Conservation (phyloP, 192 early-diverging fungal species). For the Gonapodya sp. region DNA sequence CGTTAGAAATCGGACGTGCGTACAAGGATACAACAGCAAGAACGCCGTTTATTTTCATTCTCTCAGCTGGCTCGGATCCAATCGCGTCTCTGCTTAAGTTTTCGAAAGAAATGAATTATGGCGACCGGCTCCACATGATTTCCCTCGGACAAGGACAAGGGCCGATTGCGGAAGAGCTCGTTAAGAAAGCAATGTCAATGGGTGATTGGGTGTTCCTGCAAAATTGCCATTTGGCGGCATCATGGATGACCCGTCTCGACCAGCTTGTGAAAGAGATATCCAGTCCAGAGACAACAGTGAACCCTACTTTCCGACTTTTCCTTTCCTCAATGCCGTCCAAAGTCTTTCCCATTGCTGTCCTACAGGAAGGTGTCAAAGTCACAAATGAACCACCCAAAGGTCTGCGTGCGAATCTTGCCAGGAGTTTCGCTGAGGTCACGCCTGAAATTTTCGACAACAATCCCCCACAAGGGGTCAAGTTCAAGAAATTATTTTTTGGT, state of each 20-base stretch:
- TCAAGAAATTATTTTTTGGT: slow-evolving; percentile 49
- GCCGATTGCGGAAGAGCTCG: slow-evolving; percentile 49
- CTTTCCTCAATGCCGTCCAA: slow-evolving; percentile 56
- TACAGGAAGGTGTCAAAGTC: slow-evolving; percentile 54
- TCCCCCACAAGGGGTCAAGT: slow-evolving; percentile 31
- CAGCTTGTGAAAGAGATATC: slow-evolving; percentile 43
- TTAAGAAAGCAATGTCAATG: slow-evolving; percentile 27
- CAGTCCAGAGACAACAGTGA: slow-evolving; percentile 34
- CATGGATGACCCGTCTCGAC: slow-evolving; percentile 48
- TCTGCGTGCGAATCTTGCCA: slow-evolving; percentile 43
- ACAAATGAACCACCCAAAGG: slow-evolving; percentile 57
- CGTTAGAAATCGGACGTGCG: slow-evolving; percentile 40
- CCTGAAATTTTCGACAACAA: slow-evolving; percentile 39
- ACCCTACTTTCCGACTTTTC: slow-evolving; percentile 43
- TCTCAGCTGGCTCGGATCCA: slow-evolving; percentile 52
- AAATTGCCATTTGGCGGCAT: slow-evolving; percentile 54
- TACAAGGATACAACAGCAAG: slow-evolving; percentile 41
- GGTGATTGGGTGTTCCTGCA: slow-evolving; percentile 58
- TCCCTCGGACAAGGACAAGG: slow-evolving; percentile 50
- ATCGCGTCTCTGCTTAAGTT: slow-evolving; percentile 41
- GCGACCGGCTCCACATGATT: slow-evolving; percentile 51
- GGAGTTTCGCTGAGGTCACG: slow-evolving; percentile 47
- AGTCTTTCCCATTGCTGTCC: slow-evolving; percentile 45
- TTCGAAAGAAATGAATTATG: slow-evolving; percentile 43
- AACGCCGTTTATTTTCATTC: slow-evolving; percentile 51